Evolutionary conservation across 2,329 filamentous ascomycete genomes (phyloP).

Genomic region (Penicillium olsonii): DNA sequence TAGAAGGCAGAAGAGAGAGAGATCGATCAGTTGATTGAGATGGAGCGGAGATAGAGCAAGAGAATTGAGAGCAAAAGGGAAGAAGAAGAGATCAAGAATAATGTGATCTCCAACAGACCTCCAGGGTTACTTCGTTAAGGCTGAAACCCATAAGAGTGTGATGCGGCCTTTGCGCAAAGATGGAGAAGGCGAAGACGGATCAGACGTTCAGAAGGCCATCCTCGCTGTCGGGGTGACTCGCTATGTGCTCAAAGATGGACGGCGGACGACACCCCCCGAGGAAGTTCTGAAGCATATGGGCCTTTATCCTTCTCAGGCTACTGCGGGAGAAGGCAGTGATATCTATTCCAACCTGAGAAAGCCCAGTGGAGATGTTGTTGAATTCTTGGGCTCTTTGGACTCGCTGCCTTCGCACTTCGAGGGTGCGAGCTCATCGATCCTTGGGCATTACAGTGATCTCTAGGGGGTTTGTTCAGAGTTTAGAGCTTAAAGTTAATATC

Average conservation of each 20-base stretch:
- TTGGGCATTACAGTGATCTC: not conserved
- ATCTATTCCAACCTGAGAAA: not conserved
- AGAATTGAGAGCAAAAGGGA: too few species aligned
- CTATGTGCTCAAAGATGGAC: conserved; percentile 4
- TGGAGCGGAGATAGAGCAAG: too few species aligned
- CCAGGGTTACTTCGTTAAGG: conserved; percentile 5
- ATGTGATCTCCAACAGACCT: too few species aligned
- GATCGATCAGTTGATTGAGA: too few species aligned
- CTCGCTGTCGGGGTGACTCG: not conserved
- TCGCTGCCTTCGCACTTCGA: not conserved
- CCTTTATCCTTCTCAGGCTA: not conserved
- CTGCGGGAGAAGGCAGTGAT: not conserved
- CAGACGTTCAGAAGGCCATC: not conserved
- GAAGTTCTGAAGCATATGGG: not conserved
- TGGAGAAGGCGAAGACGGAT: not conserved
- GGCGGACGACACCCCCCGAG: conserved; percentile 1
- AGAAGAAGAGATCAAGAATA: too few species aligned
- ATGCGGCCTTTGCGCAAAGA: not conserved
- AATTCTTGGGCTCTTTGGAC: not conserved
- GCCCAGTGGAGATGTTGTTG: not conserved
- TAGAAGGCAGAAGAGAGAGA: too few species aligned
- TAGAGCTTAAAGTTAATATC: not conserved
- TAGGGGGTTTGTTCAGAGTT: not conserved
- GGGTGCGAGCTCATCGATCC: not conserved
- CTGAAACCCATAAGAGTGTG: not conserved